These are phyloP conservation scores for Baorangia bicolor DNA, from an alignment of 768 basidiomycete genomes.

Conservation along the genomic window DNA sequence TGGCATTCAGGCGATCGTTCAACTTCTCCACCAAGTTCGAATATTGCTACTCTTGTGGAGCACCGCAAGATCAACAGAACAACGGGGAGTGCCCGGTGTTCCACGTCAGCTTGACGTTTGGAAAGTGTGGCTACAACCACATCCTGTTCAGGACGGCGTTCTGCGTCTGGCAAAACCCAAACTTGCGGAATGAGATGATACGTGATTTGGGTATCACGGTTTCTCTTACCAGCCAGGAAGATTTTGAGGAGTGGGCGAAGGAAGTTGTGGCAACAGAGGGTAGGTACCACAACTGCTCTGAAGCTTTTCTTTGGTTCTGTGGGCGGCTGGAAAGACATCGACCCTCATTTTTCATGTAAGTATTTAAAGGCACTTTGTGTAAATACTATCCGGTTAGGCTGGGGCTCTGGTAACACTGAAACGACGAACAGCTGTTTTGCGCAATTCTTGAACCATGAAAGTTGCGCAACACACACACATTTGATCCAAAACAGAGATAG, in stretches of 20 bases:
- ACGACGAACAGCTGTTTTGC: too few relatives aligned
- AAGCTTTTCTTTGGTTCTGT: too few relatives aligned
- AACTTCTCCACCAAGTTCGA: background rate
- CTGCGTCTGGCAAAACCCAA: background rate
- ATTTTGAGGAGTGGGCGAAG: background rate
- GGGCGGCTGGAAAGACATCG: too few relatives aligned
- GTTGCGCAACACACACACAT: too few relatives aligned
- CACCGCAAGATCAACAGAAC: background rate
- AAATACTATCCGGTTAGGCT: too few relatives aligned
- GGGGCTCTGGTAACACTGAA: too few relatives aligned
- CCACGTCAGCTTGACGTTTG: background rate
- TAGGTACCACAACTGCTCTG: too few relatives aligned
- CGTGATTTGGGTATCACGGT: background rate
- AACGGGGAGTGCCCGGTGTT: background rate
- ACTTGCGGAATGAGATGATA: background rate
- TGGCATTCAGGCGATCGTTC: background rate
- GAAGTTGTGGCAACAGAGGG: background rate
- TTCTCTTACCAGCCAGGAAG: background rate
- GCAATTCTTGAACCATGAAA: too few relatives aligned
- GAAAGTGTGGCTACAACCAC: background rate
- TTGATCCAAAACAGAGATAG: too few relatives aligned
- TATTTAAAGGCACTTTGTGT: too few relatives aligned
- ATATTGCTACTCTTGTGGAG: background rate
- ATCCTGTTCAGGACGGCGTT: background rate
- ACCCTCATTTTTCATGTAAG: too few relatives aligned